Percentiles rank a stretch among this genome's conserved stretches.
Evolutionary conservation across 2,329 filamentous ascomycete genomes (phyloP).

Genomic region (Graphiopsis chlorocephala): DNA sequence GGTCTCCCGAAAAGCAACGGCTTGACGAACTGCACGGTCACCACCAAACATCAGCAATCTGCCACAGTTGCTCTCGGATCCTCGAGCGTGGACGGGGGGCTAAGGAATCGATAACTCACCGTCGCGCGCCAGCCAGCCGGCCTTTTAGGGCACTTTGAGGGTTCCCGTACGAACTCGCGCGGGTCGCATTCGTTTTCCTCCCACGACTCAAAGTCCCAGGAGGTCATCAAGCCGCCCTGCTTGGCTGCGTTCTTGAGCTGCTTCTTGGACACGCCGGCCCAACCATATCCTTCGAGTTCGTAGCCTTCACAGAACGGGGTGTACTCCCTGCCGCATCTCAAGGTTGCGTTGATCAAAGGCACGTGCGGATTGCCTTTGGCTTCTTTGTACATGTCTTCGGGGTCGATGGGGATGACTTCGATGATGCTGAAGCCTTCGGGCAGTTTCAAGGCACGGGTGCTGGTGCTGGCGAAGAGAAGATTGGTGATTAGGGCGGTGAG

Average conservation of each 20-base stretch:
- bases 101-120: background rate
- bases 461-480: background rate
- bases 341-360: background rate
- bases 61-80: background rate
- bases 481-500: background rate
- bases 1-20: background rate
- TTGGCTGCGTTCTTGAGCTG: background rate
- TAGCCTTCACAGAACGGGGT: background rate
- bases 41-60: background rate
- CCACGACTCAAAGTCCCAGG: background rate
- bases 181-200: background rate
- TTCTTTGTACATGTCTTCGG: background rate
- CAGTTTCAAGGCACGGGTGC: background rate
- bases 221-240: background rate
- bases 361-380: background rate
- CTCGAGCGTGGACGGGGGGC: background rate
- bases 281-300: background rate
- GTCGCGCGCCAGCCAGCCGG: background rate
- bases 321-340: background rate
- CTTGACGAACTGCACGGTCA: background rate
- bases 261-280: background rate
- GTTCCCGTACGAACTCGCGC: too few relatives aligned
- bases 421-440: background rate
- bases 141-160: background rate
- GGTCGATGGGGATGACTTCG: background rate